Base-by-base conservation (phyloP, 1,139 yeast species). In the Diutina sp. region DNA sequence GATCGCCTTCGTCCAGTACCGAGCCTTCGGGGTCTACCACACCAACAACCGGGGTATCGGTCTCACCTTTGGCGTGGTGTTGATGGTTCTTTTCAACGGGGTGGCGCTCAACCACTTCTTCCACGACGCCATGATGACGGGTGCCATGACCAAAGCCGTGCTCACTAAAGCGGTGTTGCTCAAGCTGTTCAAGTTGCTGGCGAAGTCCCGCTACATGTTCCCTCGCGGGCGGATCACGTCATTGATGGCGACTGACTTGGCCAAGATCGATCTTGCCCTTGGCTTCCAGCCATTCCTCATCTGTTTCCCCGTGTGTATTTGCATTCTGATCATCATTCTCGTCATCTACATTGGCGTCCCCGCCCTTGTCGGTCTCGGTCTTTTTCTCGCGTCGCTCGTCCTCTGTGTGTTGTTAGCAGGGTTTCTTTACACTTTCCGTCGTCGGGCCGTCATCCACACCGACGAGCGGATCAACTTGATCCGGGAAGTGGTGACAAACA, bases 271-370 rank as follows among this genome's bases (percentile, higher is more conserved):
- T 61, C 70, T 74, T 62, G 79, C 80, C 16, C 65, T 74, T 55
- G 79, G 79, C 3, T 76, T 72, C 64, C 79, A 74, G 61, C 79
- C 79, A 21, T 69, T 76, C 58, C 69, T 75, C 54, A 62, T 75
- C 45, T 73, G 78, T 62, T 75, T 73, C 65, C 79, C 79, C 6
- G 72, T 76, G 51, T 78, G 79, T 1, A 76, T 76, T 41, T 68
- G 72, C 46, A 73, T 76, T 57, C 68, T 79, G 18, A 61, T 76
- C 28, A 72, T 64, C 0, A 67, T 76, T 54, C 68, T 76, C 57
- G 59, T 76, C 55, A 63, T 61, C 48, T 67, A 68, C 60, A 68
- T 75, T 58, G 80, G 80, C 18, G 74, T 73, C 9, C 64, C 76
- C 21, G 67, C 80, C 4, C 69, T 76, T 55, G 67, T 72, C n/a